These are phyloP conservation scores for Parascedosporium putredinis DNA, from an alignment of 2,329 filamentous ascomycete species.

Conservation along the genomic window DNA sequence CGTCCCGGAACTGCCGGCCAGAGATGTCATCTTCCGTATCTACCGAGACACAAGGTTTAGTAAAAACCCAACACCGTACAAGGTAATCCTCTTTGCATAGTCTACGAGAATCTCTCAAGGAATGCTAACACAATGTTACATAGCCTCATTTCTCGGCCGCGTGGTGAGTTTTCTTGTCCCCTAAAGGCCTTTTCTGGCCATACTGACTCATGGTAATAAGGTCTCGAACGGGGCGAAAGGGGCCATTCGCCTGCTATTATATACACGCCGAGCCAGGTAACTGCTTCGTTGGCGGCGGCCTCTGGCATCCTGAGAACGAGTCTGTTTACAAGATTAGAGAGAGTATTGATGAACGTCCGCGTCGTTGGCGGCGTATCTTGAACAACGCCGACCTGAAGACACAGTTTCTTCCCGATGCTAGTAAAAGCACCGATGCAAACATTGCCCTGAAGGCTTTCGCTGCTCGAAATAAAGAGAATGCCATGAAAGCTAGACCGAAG, in stretches of 20 bases:
- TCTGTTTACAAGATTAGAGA: slow-evolving; percentile 58
- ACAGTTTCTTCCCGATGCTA: slow-evolving; percentile 46
- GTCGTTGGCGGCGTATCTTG: slow-evolving; percentile 58
- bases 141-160: slow-evolving; percentile 75
- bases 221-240: slow-evolving; percentile 79
- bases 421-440: slow-evolving; percentile 24
- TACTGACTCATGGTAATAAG: slow-evolving; percentile 20
- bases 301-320: slow-evolving; percentile 66
- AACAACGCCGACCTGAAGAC: slow-evolving; percentile 48
- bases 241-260: slow-evolving; percentile 82
- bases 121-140: no score
- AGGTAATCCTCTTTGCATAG: slow-evolving; percentile 40
- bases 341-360: slow-evolving; percentile 65
- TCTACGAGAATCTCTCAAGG: no score
- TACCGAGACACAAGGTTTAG: slow-evolving; percentile 80
- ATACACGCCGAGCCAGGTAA: slow-evolving; percentile 65
- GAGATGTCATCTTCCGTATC: slow-evolving; percentile 80
- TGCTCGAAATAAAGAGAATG: slow-evolving; percentile 57
- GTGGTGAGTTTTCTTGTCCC: slow-evolving; percentile 37
- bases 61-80: slow-evolving; percentile 79
- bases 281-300: slow-evolving; percentile 68
- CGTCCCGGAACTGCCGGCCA: slow-evolving; percentile 74
- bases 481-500: slow-evolving; percentile 79
- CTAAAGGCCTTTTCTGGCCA: slow-evolving; percentile 17
- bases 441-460: slow-evolving; percentile 61